Percentiles rank a stretch among this genome's conserved stretches.
These are phyloP conservation scores for Penicillium arizonense DNA, from an alignment of 495 filamentous ascomycete species.

Conservation along the genomic window DNA sequence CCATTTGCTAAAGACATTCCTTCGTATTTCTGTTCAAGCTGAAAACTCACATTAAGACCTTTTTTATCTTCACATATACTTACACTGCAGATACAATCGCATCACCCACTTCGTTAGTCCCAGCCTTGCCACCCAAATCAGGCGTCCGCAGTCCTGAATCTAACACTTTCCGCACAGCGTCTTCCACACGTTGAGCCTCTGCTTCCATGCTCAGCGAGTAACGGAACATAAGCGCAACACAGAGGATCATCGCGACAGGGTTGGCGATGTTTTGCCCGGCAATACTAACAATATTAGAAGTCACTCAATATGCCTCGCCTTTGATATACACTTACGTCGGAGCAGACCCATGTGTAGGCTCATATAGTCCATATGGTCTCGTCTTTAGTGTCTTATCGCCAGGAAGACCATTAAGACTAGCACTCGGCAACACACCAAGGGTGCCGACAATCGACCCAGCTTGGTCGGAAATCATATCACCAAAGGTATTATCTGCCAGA, in stretches of 20 bases:
- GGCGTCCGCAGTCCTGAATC: conserved; percentile 71
- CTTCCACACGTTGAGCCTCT: conserved; percentile 72
- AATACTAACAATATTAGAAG: conserved; percentile 18
- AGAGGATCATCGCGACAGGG: conserved; percentile 79
- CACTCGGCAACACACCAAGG: conserved; percentile 48
- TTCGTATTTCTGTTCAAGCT: no score
- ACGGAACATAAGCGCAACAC: conserved; percentile 86
- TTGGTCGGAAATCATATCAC: conserved; percentile 53
- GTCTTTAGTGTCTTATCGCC: conserved; percentile 27
- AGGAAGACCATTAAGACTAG: conserved; percentile 49
- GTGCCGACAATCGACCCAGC: conserved; percentile 48
- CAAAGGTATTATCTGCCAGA: conserved; percentile 52
- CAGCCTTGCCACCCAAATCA: conserved; percentile 73
- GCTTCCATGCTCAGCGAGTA: conserved; percentile 78
- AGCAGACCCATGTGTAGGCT: conserved; percentile 44
- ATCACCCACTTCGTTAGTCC: conserved; percentile 79
- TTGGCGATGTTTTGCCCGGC: conserved; percentile 50
- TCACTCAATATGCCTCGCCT: neutral
- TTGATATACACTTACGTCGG: conserved; percentile 30
- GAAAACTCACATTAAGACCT: no score
- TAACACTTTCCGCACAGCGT: conserved; percentile 74
- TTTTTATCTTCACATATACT: conserved; percentile 25
- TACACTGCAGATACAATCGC: conserved; percentile 70
- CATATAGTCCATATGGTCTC: conserved; percentile 38
- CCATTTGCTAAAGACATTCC: no score